Base-by-base conservation (phyloP, 2,329 filamentous ascomycete species). In the Anthostomella pinea region DNA sequence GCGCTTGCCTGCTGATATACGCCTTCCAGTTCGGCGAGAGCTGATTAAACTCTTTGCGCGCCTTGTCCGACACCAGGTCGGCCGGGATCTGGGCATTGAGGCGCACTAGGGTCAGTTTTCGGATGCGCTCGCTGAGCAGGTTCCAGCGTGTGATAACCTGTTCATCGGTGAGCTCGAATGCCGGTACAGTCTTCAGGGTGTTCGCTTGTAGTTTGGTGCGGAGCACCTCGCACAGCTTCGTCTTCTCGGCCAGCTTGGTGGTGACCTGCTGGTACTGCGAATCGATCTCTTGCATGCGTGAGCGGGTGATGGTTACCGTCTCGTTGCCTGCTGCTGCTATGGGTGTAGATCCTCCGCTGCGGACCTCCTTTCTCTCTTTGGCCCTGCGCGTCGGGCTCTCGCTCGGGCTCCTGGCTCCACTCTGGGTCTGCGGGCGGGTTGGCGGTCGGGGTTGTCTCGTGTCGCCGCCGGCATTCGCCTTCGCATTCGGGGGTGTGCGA, bases 21-120 rank as follows among this genome's bases (percentile, higher is more conserved):
- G 35, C 42, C 24, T 46, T 46, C 55, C 56, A 59, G 36, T 52
- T 46, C 8, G 38, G 39, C 16, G 53, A 56, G 5, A 59, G 46
- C 18, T 45, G 30, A 21, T 43, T 42, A 19, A 58, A 49, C 15
- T 51, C 53, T n/a, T 22, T 30, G 20, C 36, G 41, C 13, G 30
- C 33, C 19, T 43, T 38, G 6, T 46, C 42, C 22, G 52, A 25
- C 8, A 57, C 35, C 14, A 31, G 19, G 23, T 32, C 41, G 13
- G 33, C 11, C 6, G 30, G 27, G 28, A 46, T 39, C 1, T 39
- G 34, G n/a, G 45, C 27, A 39, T 40, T 48, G 36, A 59, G 52
- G 18, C 32, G 41, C 14, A 49, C 45, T 10, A 45, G 11, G 8
- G 53, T 40, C 10, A 56, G 38, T 5, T 30, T 15, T n/a, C 47